Conservation (phyloP, 495 filamentous ascomycete genomes). For the Thozetella sp. region DNA sequence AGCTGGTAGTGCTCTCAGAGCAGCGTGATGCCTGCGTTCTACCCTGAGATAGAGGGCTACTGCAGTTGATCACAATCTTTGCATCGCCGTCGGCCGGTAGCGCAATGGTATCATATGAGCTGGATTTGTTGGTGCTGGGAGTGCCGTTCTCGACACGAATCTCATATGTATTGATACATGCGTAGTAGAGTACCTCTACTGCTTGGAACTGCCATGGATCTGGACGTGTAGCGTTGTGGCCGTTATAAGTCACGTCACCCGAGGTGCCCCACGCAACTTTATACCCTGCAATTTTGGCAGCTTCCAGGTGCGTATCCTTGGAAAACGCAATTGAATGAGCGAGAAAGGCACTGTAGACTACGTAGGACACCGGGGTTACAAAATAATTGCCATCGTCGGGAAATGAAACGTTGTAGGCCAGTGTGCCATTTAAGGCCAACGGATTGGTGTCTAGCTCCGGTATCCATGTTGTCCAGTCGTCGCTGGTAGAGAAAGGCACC, state of each 20-base stretch:
- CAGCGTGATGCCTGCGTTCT: conserved; percentile 4
- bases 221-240: conserved; percentile 1
- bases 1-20: not conserved
- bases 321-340: conserved; percentile 6
- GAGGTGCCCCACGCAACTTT: conserved; percentile 8
- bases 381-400: conserved; percentile 6
- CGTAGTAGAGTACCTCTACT: conserved; percentile 7
- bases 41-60: conserved; percentile 4
- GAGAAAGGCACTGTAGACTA: conserved; percentile 7
- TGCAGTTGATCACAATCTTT: conserved; percentile 10
- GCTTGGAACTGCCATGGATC: conserved; percentile 10
- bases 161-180: conserved; percentile 10
- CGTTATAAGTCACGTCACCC: conserved; percentile 6
- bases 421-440: conserved; percentile 7
- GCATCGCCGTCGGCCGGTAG: not conserved
- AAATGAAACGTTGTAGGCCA: conserved; percentile 11
- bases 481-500: conserved; percentile 6
- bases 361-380: conserved; percentile 8
- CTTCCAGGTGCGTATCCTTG: conserved; percentile 6
- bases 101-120: conserved; percentile 2
- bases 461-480: conserved; percentile 9
- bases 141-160: conserved; percentile 5
- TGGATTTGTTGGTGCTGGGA: not conserved
- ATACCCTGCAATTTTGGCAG: conserved; percentile 6
- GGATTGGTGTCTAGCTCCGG: not conserved